These are phyloP conservation scores for Pholiota molesta DNA, from an alignment of 768 basidiomycete genomes.

Conservation along the genomic window DNA sequence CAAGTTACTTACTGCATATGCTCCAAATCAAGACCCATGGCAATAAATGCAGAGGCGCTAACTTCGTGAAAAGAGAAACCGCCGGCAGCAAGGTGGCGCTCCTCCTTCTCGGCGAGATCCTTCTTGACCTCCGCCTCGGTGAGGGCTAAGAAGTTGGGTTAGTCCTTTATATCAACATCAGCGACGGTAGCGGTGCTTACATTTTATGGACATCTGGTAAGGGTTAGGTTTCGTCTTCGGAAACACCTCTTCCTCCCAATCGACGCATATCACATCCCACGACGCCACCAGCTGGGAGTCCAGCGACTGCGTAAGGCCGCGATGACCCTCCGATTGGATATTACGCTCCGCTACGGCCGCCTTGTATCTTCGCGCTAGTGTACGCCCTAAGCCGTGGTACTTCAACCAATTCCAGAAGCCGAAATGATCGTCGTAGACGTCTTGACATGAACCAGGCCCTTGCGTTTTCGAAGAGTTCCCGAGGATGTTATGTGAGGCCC, in stretches of 20 bases:
- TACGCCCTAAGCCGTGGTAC: slow-evolving; percentile 4
- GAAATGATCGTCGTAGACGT: slow-evolving; percentile 13
- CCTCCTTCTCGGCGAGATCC: not conserved
- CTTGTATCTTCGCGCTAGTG: not conserved
- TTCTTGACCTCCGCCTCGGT: not conserved
- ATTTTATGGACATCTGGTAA: not conserved
- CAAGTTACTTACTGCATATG: no score
- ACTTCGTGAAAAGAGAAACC: not conserved
- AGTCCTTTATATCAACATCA: no score
- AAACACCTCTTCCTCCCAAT: slow-evolving; percentile 6
- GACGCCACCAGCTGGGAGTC: not conserved
- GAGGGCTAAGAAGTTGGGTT: not conserved
- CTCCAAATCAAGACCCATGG: not conserved
- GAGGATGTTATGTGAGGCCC: slow-evolving; percentile 29
- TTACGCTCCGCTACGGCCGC: slow-evolving; percentile 9
- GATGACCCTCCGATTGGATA: slow-evolving; percentile 14
- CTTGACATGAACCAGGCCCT: slow-evolving; percentile 27
- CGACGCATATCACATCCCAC: slow-evolving; percentile 4
- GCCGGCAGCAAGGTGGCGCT: not conserved
- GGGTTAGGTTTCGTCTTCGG: not conserved
- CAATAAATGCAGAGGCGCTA: not conserved
- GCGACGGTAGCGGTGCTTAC: not conserved
- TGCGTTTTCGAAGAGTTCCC: slow-evolving; percentile 34
- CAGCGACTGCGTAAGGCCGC: slow-evolving; percentile 7
- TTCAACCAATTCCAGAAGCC: slow-evolving; percentile 30